A percentile compares a stretch with the other conserved stretches of the same genome.
Conservation (phyloP, 805 yeast genomes). For the Candida qinlingensis region DNA sequence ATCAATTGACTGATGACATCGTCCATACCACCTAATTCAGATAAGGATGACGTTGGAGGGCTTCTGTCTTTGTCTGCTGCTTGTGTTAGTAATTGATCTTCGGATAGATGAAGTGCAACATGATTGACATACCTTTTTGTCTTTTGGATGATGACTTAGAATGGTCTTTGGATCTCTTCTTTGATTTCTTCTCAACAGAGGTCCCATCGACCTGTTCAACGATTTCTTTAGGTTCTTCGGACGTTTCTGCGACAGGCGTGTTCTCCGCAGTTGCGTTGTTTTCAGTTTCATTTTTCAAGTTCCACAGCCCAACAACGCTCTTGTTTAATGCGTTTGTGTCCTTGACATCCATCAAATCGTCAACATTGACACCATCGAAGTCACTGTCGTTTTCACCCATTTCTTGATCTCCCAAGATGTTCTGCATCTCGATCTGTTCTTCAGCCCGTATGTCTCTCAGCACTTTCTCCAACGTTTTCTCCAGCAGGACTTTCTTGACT, state of each 20-base stretch:
- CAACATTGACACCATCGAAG: slow-evolving; percentile 28
- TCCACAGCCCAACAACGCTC: slow-evolving; percentile 72
- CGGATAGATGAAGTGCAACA: no score
- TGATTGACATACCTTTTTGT: slow-evolving; percentile 29
- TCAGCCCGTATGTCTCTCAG: slow-evolving; percentile 51
- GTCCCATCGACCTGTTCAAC: slow-evolving; percentile 12
- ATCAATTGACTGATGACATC: slow-evolving; percentile 77
- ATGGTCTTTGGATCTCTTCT: slow-evolving; percentile 48
- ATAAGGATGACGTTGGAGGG: slow-evolving; percentile 63
- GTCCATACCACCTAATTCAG: slow-evolving; percentile 86
- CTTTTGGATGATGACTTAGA: slow-evolving; percentile 28
- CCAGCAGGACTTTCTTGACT: slow-evolving; percentile 59
- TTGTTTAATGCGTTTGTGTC: slow-evolving; percentile 72
- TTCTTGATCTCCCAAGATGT: slow-evolving; percentile 22
- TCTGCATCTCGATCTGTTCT: slow-evolving; percentile 47
- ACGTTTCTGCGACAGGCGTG: slow-evolving; percentile 5
- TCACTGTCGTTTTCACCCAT: slow-evolving; percentile 33
- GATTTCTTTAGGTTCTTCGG: slow-evolving; percentile 7
- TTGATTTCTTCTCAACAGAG: slow-evolving; percentile 32
- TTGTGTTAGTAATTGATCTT: slow-evolving; percentile 23
- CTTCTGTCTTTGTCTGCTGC: slow-evolving; percentile 48
- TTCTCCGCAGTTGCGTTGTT: neutral
- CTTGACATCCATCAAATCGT: slow-evolving; percentile 56
- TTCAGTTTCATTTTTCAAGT: slow-evolving; percentile 22
- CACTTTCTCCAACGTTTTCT: slow-evolving; percentile 58